Evolutionary conservation across 2,329 filamentous ascomycete species (phyloP).

Genomic region (Cytospora schulzeri): DNA sequence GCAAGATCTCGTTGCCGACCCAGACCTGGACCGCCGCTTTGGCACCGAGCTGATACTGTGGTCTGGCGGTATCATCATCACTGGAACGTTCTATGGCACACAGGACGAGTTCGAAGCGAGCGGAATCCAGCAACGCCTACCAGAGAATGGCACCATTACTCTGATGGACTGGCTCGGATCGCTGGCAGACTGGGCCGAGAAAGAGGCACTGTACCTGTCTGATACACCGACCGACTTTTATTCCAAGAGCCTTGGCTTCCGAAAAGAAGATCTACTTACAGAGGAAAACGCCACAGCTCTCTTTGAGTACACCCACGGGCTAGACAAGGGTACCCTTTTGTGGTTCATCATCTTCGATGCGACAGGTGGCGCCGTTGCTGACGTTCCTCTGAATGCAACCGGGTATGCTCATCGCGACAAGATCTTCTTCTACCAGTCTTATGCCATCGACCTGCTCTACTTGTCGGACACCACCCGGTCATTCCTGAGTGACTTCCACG

Average conservation of each 20-base stretch:
- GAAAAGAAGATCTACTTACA: constrained; percentile 49
- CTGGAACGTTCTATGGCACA: constrained; percentile 63
- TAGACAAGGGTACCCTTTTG: constrained; percentile 52
- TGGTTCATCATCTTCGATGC: constrained; percentile 68
- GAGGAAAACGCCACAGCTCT: constrained; percentile 48
- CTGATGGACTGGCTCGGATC: constrained; percentile 65
- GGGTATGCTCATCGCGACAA: constrained; percentile 67
- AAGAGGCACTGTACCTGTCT: constrained; percentile 49
- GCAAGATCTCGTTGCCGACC: constrained; percentile 59
- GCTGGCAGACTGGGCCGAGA: constrained; percentile 54
- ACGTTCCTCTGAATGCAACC: constrained; percentile 57
- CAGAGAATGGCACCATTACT: constrained; percentile 47
- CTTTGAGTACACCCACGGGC: constrained; percentile 55
- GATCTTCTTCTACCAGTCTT: constrained; percentile 65
- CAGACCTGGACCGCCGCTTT: constrained; percentile 59
- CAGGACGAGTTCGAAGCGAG: constrained; percentile 55
- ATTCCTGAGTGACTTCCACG: constrained; percentile 56
- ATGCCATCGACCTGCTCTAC: constrained; percentile 53
- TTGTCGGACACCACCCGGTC: constrained; percentile 48
- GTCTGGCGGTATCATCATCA: constrained; percentile 56
- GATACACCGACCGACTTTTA: constrained; percentile 55
- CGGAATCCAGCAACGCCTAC: constrained; percentile 52
- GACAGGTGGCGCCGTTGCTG: constrained; percentile 60
- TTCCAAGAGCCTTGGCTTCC: constrained; percentile 59
- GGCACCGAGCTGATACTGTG: constrained; percentile 58